Evolutionary conservation across 192 early-diverging fungal genomes (phyloP), one percentile per base, ranked within the genome.

Genomic region (Coemansia sp.): DNA sequence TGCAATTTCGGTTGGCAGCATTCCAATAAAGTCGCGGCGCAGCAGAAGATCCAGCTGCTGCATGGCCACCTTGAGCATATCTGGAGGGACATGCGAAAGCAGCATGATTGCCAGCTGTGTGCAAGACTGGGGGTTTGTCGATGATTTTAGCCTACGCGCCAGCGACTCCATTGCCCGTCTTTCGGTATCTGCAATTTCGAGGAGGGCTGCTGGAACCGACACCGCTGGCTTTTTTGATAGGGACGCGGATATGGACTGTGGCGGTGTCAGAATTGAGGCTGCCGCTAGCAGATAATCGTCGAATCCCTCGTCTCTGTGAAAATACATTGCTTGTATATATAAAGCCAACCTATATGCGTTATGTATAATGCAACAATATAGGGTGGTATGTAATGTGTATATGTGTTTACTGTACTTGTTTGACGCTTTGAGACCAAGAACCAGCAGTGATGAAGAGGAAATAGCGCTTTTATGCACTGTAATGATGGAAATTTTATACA

Each of bases 1-100:
- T 9, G 70, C 40, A 17, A 78, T 61, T 30, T 78, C 75, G 44
- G 62, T 21, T 13, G 75, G 75, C 46, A 78, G 66, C 38, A 23
- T 46, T n/a, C 57, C 70, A 34, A 72, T 53, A 64, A 78, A 72
- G 56, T 78, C 75, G 55, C 69, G 59, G 39, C 63, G 69, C 62
- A 72, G 51, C 15, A 63, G 65, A 24, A 58, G 55, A 17, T 68
- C 56, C 52, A 78, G 51, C 49, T 55, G 65, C 23, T 40, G 37
- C 53, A 72, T 53, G 15, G 59, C 66, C 9, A 25, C 21, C 39
- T 46, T 59, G 45, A 72, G 58, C 40, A 72, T 57, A 18, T 72
- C 69, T 41, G 57, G 40, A 4, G 75, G 66, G n/a, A 69, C 66
- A 30, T 57, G 54, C 14, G 63, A 33, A 21, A 78, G 59, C 53